These are phyloP conservation scores for Auricularia auricula-judae DNA, from an alignment of 768 basidiomycete genomes.

Conservation along the genomic window DNA sequence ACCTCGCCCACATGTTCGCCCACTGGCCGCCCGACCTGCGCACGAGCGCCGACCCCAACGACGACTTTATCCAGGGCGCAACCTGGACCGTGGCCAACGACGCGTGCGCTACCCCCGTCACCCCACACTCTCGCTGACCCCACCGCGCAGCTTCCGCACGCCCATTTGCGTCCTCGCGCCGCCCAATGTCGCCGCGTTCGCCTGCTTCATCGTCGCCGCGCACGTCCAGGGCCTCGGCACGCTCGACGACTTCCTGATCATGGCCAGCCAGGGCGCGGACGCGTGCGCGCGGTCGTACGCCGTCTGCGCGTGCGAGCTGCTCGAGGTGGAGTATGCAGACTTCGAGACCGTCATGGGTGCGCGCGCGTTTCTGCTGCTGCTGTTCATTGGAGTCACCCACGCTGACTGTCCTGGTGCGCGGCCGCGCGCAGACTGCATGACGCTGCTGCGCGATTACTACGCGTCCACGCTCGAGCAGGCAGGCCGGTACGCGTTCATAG, in stretches of 20 bases:
- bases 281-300: neutral
- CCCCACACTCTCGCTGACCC: slow-evolving; percentile 1
- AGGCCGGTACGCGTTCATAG: neutral
- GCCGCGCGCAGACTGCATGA: neutral
- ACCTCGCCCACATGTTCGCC: slow-evolving; percentile 64
- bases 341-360: neutral
- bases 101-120: slow-evolving; percentile 42
- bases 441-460: neutral
- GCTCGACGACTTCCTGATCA: neutral
- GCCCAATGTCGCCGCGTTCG: slow-evolving; percentile 60
- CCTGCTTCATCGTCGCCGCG: slow-evolving; percentile 60
- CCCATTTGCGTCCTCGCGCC: slow-evolving; percentile 64
- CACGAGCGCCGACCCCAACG: slow-evolving; percentile 2
- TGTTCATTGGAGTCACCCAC: neutral
- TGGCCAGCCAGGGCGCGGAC: neutral
- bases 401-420: neutral
- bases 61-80: slow-evolving; percentile 42
- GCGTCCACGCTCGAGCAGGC: neutral
- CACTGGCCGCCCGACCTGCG: slow-evolving; percentile 31
- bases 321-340: neutral
- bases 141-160: slow-evolving; percentile 52
- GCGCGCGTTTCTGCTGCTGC: neutral
- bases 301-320: neutral
- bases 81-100: slow-evolving; percentile 84
- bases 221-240: neutral